Evolutionary conservation across 2,329 filamentous ascomycete species (phyloP).

Genomic region (Beauveria caledonica): DNA sequence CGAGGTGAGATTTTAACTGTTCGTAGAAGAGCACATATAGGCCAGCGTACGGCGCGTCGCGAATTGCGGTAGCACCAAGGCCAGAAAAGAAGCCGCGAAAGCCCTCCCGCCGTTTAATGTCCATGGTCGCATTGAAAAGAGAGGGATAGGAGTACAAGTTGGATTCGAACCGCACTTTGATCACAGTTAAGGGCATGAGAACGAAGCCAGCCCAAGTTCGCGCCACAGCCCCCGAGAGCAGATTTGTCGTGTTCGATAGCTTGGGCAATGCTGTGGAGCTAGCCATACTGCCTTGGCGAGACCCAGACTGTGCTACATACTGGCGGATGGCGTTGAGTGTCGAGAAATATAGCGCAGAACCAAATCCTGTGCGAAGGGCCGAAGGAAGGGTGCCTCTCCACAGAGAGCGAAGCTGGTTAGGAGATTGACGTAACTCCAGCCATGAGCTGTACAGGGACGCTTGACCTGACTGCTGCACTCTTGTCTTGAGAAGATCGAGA

Average conservation of each 20-base stretch:
- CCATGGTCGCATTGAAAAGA: constrained; percentile 59
- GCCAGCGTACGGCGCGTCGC: constrained; percentile 94
- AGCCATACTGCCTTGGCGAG: constrained; percentile 17
- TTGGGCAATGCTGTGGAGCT: constrained; percentile 68
- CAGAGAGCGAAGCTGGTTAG: constrained; percentile 57
- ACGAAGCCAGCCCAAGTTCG: constrained; percentile 81
- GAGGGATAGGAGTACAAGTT: constrained; percentile 78
- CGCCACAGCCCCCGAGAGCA: constrained; percentile 75
- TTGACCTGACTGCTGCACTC: constrained; percentile 78
- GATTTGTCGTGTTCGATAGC: constrained; percentile 75
- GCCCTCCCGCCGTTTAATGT: constrained; percentile 68
- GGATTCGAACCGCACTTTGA: constrained; percentile 94
- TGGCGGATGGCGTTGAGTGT: constrained; percentile 78
- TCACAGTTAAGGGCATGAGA: constrained; percentile 91
- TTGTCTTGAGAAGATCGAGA: constrained; percentile 91
- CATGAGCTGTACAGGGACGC: constrained; percentile 47
- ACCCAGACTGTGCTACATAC: constrained; percentile 23
- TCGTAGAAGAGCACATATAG: constrained; percentile 95
- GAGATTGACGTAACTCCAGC: constrained; percentile 43
- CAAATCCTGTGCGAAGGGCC: constrained; percentile 86
- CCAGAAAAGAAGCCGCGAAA: constrained; percentile 83
- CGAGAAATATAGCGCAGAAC: constrained; percentile 90
- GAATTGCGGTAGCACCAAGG: constrained; percentile 84
- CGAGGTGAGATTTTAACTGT: constrained; percentile 60
- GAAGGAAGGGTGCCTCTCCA: constrained; percentile 93